Evolutionary conservation across 73 alveolate genomes (phyloP), one percentile per base, ranked within the genome.

Genomic region (Blepharisma japonicum): DNA sequence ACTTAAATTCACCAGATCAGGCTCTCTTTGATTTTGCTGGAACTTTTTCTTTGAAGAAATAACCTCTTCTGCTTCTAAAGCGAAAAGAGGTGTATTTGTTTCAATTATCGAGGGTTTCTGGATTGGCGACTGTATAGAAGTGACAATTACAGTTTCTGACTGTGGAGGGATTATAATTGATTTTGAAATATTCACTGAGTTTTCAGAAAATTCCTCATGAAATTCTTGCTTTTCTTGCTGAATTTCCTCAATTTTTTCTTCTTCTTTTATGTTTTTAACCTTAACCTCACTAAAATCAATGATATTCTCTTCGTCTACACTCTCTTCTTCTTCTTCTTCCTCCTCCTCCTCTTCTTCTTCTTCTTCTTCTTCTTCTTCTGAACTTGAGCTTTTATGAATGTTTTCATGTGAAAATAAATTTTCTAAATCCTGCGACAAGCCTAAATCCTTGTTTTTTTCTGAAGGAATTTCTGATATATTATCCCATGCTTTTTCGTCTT

Each of bases 361-460:
- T 1, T 53, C 27, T 4, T 11, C 23, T 2, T 53, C 23, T 4
- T 53, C 67, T 2, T 53, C 67, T 5, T 14, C 18, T 14, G 47
- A 61, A 2, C 38, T 39, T 2, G 14, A 14, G 74, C 74, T 61
- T 14, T 14, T 4, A 61, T 25, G n/a, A 18, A 61, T 8, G 2
- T n/a, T 14, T 9, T 61, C 49, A 2, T 61, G 14, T 20, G 50
- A 20, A 61, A 61, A 61, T 18, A n/a, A 8, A 25, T 61, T n/a
- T 9, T n/a, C 18, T 39, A 25, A 61, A 39, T 61, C 47, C 39
- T 61, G 74, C 2, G 74, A 61, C 14, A 61, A 39, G 18, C 23
- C 74, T 14, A 25, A 9, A 14, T 61, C 74, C 23, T 61, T 61
- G 47, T 61, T 61, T 14, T 53, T 53, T 25, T 61, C 74, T 25